Evolutionary conservation across 768 basidiomycete species (phyloP), one percentile per base, ranked within the genome.

Genomic region (Tulasnella sp.): DNA sequence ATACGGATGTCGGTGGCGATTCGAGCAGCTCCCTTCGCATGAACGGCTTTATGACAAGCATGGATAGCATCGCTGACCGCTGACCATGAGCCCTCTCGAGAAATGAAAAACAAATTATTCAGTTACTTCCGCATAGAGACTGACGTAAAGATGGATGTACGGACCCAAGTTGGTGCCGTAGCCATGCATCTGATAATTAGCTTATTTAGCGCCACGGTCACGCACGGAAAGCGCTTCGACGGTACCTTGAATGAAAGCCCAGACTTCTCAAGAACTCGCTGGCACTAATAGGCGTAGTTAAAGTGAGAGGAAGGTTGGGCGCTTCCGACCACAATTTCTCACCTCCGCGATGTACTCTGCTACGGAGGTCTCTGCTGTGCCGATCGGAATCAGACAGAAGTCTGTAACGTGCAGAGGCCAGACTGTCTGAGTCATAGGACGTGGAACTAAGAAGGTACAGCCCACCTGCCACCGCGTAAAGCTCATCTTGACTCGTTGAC

Each of bases 1-100:
- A 98, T 95, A 34, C 96, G 89, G 73, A 98, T 91, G 81, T 98
- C 95, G 14, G 95, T 96, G 12, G 92, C 92, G 69, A 95, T 85
- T 67, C 90, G 87, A 17, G 87, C 87, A 0, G 86, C 85, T 29
- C 91, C 92, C 78, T 86, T 84, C 0, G 85, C 87, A 75, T 95
- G 94, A 5, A 95, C 90, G 1, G 92, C 93, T 32, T 85, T 85
- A 78, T 98, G 96, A 78, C 94, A 97, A 74, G 90, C 91, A 75
- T 94, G 91, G 74, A 98, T 97, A 1, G 90, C 93, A 76, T 90
- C 83, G 72, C 86, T 89, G 44, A 98, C 96, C 67, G 87, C 82
- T 29, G 85, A 83, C 94, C 93, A 98, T 0, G 92, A 90, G 5
- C 95, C 94, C 80, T 95, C 91, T 81, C 67, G 36, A 9, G 26